Percentiles rank a stretch among this genome's conserved stretches.
These are phyloP conservation scores for Pluteus cervinus DNA, from an alignment of 768 basidiomycete species.

Conservation along the genomic window DNA sequence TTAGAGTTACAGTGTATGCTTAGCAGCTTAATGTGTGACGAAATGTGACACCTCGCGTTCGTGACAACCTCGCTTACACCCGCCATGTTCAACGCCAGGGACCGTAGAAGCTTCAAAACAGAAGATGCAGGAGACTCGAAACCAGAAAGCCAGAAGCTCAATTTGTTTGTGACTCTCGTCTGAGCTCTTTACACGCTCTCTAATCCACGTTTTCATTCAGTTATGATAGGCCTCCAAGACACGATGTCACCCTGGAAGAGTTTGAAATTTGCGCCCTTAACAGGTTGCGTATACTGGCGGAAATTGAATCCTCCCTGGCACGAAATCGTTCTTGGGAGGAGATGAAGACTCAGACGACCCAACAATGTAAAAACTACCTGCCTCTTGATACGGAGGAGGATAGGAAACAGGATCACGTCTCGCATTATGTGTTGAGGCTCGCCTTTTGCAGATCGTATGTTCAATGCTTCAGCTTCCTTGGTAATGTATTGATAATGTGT, in stretches of 20 bases:
- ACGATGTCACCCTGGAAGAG: constrained; percentile 90
- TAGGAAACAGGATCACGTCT: constrained; percentile 77
- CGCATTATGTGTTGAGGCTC: constrained; percentile 89
- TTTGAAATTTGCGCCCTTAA: constrained; percentile 91
- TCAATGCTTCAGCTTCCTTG: neutral
- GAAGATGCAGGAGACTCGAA: constrained; percentile 8
- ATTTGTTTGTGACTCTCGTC: too few species aligned
- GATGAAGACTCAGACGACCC: constrained; percentile 52
- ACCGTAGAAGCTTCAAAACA: constrained; percentile 16
- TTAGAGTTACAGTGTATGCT: too few species aligned
- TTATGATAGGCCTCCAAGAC: constrained; percentile 80
- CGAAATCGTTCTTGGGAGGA: constrained; percentile 83
- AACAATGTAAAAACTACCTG: constrained; percentile 71
- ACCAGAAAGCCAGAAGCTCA: too few species aligned
- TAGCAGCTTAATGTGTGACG: neutral
- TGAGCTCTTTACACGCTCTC: too few species aligned
- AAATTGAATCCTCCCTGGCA: constrained; percentile 85
- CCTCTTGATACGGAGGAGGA: constrained; percentile 50
- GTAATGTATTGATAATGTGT: constrained; percentile 1
- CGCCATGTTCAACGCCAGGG: constrained; percentile 31
- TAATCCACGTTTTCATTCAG: constrained; percentile 29
- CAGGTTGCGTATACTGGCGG: constrained; percentile 79
- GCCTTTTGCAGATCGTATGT: constrained; percentile 73
- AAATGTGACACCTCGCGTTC: constrained; percentile 1
- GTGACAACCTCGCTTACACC: neutral